Evolutionary conservation across 768 basidiomycete genomes (phyloP).

Genomic region (Trametes villosa): DNA sequence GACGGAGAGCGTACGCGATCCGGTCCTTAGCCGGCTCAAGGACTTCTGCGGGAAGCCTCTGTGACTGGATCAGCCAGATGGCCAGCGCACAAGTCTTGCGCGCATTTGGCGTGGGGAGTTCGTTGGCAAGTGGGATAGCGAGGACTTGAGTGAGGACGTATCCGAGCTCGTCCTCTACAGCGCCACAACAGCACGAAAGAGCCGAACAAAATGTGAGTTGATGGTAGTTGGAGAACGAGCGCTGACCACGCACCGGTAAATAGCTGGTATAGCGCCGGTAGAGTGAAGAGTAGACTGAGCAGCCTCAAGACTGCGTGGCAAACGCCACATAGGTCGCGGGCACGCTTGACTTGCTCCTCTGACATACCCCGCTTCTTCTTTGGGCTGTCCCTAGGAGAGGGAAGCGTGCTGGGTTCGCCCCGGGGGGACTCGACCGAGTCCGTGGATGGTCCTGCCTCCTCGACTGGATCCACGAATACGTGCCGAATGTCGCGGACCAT

Average conservation of each 20-base stretch:
- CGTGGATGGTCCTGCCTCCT: not conserved
- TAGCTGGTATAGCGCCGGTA: conserved; percentile 59
- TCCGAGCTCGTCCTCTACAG: conserved; percentile 59
- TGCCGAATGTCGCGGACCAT: conserved; percentile 71
- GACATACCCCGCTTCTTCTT: conserved; percentile 71
- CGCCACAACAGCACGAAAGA: not conserved
- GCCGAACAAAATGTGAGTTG: conserved; percentile 3
- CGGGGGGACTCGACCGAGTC: conserved; percentile 10
- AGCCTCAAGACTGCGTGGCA: conserved; percentile 72
- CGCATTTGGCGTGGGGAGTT: conserved; percentile 79
- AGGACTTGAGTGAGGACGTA: conserved; percentile 65
- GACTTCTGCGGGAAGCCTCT: conserved; percentile 66
- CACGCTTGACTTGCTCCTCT: conserved; percentile 77
- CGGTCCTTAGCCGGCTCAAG: conserved; percentile 65
- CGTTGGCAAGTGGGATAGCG: conserved; percentile 70
- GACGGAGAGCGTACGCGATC: conserved; percentile 71
- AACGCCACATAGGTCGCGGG: conserved; percentile 77
- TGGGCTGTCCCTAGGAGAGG: conserved; percentile 74
- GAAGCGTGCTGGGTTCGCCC: conserved; percentile 41
- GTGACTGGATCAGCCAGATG: conserved; percentile 73
- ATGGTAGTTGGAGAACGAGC: not conserved
- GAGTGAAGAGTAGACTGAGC: conserved; percentile 60
- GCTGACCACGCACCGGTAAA: conserved; percentile 57
- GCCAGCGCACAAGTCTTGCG: conserved; percentile 85
- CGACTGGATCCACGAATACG: conserved; percentile 62